Percentiles rank a stretch among this genome's conserved stretches.
Evolutionary conservation across 2,329 filamentous ascomycete genomes (phyloP).

Genomic region (Diaporthe sp.): DNA sequence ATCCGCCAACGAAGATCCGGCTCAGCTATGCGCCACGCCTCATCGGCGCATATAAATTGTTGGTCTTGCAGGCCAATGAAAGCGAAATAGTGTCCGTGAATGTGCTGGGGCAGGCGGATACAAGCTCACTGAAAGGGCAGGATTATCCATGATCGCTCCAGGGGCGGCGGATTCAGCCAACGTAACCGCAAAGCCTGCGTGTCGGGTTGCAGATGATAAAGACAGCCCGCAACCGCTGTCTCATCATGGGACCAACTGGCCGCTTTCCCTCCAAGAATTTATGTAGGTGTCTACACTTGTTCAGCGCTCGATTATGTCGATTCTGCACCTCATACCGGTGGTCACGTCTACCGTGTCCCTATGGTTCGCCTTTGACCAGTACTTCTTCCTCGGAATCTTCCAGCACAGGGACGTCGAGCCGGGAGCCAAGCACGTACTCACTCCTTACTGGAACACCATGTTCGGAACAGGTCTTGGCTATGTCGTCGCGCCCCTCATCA

Average conservation of each 20-base stretch:
- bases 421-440: constrained; percentile 24
- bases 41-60: background rate
- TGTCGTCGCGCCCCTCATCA: background rate
- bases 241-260: background rate
- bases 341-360: constrained; percentile 30
- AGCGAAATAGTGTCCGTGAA: background rate
- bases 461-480: background rate
- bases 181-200: background rate
- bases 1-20: background rate
- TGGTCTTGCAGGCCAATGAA: background rate
- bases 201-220: background rate
- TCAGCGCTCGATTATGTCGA: background rate
- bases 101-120: background rate
- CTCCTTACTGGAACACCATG: constrained; percentile 14
- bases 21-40: background rate
- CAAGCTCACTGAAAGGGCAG: background rate
- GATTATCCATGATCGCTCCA: background rate
- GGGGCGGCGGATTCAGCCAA: background rate
- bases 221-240: background rate
- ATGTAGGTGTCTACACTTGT: background rate
- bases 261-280: background rate
- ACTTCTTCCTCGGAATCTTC: constrained; percentile 25
- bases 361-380: constrained; percentile 33
- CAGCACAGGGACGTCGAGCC: constrained; percentile 17
- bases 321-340: constrained; percentile 26